These are phyloP conservation scores for California macrophylla DNA, from an alignment of 441 rosid species.

Conservation along the genomic window DNA sequence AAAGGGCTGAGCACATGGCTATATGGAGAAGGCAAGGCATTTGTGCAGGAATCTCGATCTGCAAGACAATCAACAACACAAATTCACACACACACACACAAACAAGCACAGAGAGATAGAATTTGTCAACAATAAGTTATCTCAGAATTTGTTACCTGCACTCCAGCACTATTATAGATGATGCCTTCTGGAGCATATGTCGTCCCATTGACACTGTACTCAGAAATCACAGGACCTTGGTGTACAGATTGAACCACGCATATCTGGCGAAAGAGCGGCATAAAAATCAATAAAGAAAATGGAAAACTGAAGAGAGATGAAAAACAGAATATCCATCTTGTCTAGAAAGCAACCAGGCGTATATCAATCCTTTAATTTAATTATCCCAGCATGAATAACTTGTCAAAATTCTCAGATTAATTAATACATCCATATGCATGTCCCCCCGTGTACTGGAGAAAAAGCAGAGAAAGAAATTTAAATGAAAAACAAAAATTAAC, in stretches of 20 bases:
- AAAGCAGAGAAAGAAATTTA: not conserved
- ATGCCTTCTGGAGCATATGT: conserved; percentile 95
- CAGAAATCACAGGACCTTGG: conserved; percentile 52
- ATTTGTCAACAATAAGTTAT: not conserved
- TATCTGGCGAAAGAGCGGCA: conserved; percentile 42
- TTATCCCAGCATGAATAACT: not conserved
- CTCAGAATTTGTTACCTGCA: conserved; percentile 43
- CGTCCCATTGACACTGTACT: conserved; percentile 80
- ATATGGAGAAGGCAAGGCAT: conserved; percentile 87
- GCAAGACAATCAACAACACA: conserved; percentile 28
- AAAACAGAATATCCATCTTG: not conserved
- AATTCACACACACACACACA: conserved; percentile 6
- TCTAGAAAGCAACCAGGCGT: not conserved
- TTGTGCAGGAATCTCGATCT: conserved; percentile 91
- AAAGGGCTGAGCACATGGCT: conserved; percentile 93
- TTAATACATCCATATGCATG: not conserved
- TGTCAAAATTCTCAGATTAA: not conserved
- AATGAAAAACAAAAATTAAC: not conserved
- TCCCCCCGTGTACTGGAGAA: not conserved
- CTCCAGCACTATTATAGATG: conserved; percentile 52
- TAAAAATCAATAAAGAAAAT: not conserved
- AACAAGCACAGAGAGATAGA: not conserved
- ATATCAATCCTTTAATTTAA: not conserved
- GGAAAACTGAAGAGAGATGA: not conserved
- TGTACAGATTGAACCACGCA: conserved; percentile 71